Conservation (phyloP, 768 basidiomycete genomes). For the Tylopilus sp. region DNA sequence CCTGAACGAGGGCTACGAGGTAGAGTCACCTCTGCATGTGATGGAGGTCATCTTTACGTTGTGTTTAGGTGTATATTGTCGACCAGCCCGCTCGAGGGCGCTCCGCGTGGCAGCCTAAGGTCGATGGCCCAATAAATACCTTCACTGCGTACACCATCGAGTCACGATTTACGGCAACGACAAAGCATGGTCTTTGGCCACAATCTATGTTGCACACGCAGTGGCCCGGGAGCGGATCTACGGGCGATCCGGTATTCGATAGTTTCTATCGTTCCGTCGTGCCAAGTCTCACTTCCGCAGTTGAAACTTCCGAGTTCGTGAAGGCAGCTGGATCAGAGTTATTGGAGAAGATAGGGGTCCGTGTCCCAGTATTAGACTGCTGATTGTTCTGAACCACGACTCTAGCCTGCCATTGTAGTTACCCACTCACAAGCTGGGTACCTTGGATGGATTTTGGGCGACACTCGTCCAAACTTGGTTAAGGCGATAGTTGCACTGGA, state of each 20-base stretch:
- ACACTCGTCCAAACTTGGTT: slow-evolving; percentile 41
- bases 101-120: slow-evolving; percentile 39
- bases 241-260: slow-evolving; percentile 44
- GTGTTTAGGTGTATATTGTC: slow-evolving; percentile 39
- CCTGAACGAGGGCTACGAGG: slow-evolving; percentile 48
- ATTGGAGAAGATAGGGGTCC: slow-evolving; percentile 47
- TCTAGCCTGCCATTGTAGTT: slow-evolving; percentile 43
- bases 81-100: slow-evolving; percentile 47
- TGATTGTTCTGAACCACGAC: background rate
- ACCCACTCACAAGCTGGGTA: slow-evolving; percentile 51
- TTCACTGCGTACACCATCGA: slow-evolving; percentile 34
- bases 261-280: slow-evolving; percentile 43
- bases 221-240: slow-evolving; percentile 51
- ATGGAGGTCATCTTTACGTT: background rate
- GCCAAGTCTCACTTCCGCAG: slow-evolving; percentile 36
- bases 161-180: slow-evolving; percentile 43
- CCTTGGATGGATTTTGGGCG: slow-evolving; percentile 48
- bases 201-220: slow-evolving; percentile 45
- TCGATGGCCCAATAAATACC: slow-evolving; percentile 36
- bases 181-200: slow-evolving; percentile 41
- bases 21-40: slow-evolving; percentile 12
- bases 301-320: slow-evolving; percentile 38
- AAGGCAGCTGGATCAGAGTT: slow-evolving; percentile 40
- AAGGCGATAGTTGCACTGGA: slow-evolving; percentile 49
- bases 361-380: slow-evolving; percentile 9